Base-by-base conservation (phyloP, 176 grass and related monocot species). In the Chrysopogon serrulatus region DNA sequence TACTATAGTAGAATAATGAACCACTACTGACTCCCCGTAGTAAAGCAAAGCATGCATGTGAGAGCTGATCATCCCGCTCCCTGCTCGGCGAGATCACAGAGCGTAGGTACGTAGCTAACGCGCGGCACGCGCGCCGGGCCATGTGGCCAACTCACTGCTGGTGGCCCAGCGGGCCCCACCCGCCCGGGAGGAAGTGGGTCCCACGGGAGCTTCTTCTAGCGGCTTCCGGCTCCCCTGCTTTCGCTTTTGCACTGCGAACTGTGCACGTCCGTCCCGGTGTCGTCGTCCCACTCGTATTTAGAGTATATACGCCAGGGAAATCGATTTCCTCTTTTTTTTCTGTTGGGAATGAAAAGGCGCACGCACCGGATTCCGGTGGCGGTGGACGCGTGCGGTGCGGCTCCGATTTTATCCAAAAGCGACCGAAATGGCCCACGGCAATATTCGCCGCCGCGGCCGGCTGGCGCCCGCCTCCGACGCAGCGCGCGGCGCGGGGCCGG, bases 131-230 rank as follows among this genome's bases (percentile, higher is more conserved):
- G 35, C 62, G 32, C 37, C 33, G 41, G 42, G 48, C 77, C 83
- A 92, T 69, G 71, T 87, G 84, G 91, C 87, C 84, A 87, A 85
- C 87, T 82, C 87, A 63, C 76, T 26, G 74, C 8, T 40, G 47
- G 43, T 78, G 79, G 36, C 16, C 75, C 36, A 12, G 66, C 0
- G 39, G 39, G 37, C 68, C 67, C 67, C 21, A 10, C 66, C 21
- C 6, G 19, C 10, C 18, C 1, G 8, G 1, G 4, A 8, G 62
- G 10, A 8, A 30, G 10, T 1, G 54, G 54, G 54, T 12, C 54
- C 54, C 37, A 66, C 64, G 64, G 16, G 64, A 59, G 10, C 19
- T 26, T 26, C 32, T 66, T 35, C 64, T 10, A 66, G 64, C 64
- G 32, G 32, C 14, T 68, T 68, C 65, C 35, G 10, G 19, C 6